These are phyloP conservation scores for Fagus crenata DNA, from an alignment of 306 rosid genomes.

Conservation along the genomic window DNA sequence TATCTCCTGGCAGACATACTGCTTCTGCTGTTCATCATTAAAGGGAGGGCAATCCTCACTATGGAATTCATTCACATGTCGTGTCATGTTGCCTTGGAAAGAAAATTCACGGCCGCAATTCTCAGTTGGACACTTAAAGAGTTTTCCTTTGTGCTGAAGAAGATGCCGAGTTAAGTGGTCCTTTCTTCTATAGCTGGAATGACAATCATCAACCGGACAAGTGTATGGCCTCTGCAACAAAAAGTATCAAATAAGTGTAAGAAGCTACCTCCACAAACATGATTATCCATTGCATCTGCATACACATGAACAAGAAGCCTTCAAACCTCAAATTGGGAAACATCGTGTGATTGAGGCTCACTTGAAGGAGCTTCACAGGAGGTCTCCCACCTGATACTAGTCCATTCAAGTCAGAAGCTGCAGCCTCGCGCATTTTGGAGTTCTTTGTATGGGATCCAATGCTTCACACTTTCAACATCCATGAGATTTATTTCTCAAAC, in stretches of 20 bases:
- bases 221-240: constrained; percentile 65
- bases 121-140: constrained; percentile 64
- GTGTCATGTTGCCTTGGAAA: constrained; percentile 46
- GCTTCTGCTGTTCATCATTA: constrained; percentile 32
- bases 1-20: constrained; percentile 55
- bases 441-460: constrained; percentile 91
- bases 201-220: constrained; percentile 64
- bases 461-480: constrained; percentile 66
- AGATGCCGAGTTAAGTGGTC: constrained; percentile 87
- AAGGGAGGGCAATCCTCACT: constrained; percentile 30
- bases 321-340: constrained; percentile 55
- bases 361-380: constrained; percentile 99
- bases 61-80: constrained; percentile 64
- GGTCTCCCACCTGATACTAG: constrained; percentile 98
- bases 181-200: constrained; percentile 77
- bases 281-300: not conserved
- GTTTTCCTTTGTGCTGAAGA: constrained; percentile 64
- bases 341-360: constrained; percentile 70
- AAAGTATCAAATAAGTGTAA: not conserved
- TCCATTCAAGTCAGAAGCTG: constrained; percentile 62
- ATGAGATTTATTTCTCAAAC: constrained; percentile 35
- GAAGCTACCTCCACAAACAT: not conserved
- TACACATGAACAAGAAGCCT: constrained; percentile 27
- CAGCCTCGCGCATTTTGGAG: constrained; percentile 96
- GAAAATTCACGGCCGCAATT: constrained; percentile 57